Conservation (phyloP, 2,329 filamentous ascomycete species). For the Penicillium fuscoglaucum region DNA sequence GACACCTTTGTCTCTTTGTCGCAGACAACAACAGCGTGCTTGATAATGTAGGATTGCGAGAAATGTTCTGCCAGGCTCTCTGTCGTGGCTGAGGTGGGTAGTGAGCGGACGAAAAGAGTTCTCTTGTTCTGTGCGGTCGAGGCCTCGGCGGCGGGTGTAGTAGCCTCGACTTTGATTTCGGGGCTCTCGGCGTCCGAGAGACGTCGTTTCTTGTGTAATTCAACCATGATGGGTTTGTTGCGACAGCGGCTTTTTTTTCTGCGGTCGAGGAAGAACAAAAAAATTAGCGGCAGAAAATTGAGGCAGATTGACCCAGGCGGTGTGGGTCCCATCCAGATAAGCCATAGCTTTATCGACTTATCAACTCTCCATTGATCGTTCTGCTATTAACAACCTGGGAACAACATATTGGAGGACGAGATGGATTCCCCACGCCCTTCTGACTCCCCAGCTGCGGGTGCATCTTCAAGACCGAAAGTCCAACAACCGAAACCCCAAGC, state of each 20-base stretch:
- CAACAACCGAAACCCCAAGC: slow-evolving; percentile 87
- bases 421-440: slow-evolving; percentile 40
- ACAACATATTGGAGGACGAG: not conserved
- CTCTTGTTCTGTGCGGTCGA: slow-evolving; percentile 46
- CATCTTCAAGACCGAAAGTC: slow-evolving; percentile 52
- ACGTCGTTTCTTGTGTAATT: slow-evolving; percentile 40
- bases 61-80: slow-evolving; percentile 85
- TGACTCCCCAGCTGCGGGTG: slow-evolving; percentile 25
- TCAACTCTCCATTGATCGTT: slow-evolving; percentile 19
- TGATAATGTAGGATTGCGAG: slow-evolving; percentile 90
- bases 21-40: slow-evolving; percentile 89
- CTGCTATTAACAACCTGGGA: not conserved
- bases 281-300: slow-evolving; percentile 41
- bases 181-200: slow-evolving; percentile 30
- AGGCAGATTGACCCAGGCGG: slow-evolving; percentile 18
- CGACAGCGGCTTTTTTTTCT: slow-evolving; percentile 18
- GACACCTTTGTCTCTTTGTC: slow-evolving; percentile 84
- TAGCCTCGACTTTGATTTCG: slow-evolving; percentile 22
- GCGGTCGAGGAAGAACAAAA: slow-evolving; percentile 20
- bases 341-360: slow-evolving; percentile 20
- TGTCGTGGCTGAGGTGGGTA: slow-evolving; percentile 75
- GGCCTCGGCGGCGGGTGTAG: slow-evolving; percentile 23
- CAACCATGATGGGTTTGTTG: slow-evolving; percentile 30
- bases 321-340: slow-evolving; percentile 14
- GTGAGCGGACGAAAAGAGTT: slow-evolving; percentile 86